Evolutionary conservation across 805 yeast species (phyloP).

Genomic region (Saturnispora gosingensis): DNA sequence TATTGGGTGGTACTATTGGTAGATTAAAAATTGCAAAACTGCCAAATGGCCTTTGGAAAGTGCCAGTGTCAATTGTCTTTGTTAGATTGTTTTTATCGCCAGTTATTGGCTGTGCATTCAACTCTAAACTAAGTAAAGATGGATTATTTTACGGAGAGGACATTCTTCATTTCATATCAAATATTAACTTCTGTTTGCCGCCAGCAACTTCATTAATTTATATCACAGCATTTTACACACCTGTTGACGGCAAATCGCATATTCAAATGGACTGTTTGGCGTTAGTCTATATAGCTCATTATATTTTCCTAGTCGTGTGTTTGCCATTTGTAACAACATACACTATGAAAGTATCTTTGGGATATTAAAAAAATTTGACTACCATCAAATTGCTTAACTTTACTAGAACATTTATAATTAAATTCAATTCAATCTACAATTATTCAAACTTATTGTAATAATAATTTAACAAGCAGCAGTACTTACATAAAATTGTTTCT

Average conservation of each 20-base stretch:
- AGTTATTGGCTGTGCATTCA: constrained; percentile 63
- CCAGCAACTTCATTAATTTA: constrained; percentile 84
- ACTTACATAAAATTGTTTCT: too few relatives aligned
- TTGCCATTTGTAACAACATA: constrained; percentile 71
- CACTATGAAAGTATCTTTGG: constrained; percentile 43
- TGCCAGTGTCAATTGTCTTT: constrained; percentile 47
- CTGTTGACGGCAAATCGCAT: constrained; percentile 42
- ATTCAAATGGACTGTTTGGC: constrained; percentile 83
- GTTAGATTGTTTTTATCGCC: constrained; percentile 64
- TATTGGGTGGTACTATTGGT: constrained; percentile 84
- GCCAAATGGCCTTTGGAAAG: constrained; percentile 65
- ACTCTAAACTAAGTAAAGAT: constrained; percentile 47
- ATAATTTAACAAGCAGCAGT: too few relatives aligned
- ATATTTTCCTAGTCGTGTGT: constrained; percentile 55
- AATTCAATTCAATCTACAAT: neutral
- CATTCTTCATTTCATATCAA: constrained; percentile 63
- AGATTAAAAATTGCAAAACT: constrained; percentile 51
- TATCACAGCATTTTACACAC: constrained; percentile 80
- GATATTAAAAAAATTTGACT: constrained; percentile 17
- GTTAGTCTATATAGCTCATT: constrained; percentile 63
- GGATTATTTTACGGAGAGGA: constrained; percentile 57
- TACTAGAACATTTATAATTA: neutral
- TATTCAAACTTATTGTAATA: too few relatives aligned
- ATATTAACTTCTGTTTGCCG: constrained; percentile 71
- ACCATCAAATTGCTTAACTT: neutral